Evolutionary conservation across 176 grass and related monocot species (phyloP).

Genomic region (Panicum miliaceum): DNA sequence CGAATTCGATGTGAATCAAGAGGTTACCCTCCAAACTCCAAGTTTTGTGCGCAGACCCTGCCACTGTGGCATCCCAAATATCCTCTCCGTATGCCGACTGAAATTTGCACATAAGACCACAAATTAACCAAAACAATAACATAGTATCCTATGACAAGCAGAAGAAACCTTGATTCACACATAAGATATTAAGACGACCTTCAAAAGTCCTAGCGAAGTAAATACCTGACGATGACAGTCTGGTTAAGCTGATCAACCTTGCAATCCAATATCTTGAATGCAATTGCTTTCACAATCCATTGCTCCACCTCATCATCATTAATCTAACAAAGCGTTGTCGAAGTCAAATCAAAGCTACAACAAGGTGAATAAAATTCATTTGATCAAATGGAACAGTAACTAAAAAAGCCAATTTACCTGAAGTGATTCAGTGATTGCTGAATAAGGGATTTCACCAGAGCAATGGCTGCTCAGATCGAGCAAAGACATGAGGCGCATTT

Average conservation of each 20-base stretch:
- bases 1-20: neutral
- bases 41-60: conserved; percentile 82
- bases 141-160: neutral
- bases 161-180: neutral
- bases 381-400: neutral
- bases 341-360: conserved; percentile 6
- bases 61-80: conserved; percentile 85
- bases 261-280: conserved; percentile 74
- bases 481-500: conserved; percentile 90
- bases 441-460: conserved; percentile 74
- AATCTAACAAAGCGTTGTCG: conserved; percentile 55
- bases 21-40: conserved; percentile 80
- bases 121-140: conserved; percentile 25
- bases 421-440: conserved; percentile 77
- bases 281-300: conserved; percentile 96
- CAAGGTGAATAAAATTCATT: neutral
- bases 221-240: conserved; percentile 71
- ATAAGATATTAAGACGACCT: neutral
- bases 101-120: conserved; percentile 31
- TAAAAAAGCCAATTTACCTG: conserved; percentile 45
- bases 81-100: conserved; percentile 72
- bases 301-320: conserved; percentile 85
- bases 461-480: conserved; percentile 72
- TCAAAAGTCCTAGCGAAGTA: neutral
- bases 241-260: conserved; percentile 91